phyloP scores from a whole-genome alignment of 495 filamentous ascomycete genomes.

The Polyplosphaeria fusca region DNA sequence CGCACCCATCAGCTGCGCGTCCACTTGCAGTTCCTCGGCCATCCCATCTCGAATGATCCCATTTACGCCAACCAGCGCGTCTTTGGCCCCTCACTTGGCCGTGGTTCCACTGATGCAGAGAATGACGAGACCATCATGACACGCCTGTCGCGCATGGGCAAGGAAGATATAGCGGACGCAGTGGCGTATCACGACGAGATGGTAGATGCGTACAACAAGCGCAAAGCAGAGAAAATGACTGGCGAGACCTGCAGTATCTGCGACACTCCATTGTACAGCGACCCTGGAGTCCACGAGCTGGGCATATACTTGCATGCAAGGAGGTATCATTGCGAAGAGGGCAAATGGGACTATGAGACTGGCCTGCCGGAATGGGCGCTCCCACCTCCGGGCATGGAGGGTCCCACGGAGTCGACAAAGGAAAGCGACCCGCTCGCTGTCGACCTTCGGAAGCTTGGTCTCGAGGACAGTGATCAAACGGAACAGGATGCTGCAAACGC shows the following conservation, averaged over 20 bases:
- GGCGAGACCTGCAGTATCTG: conserved; percentile 78
- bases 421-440: conserved; percentile 40
- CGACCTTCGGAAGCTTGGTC: conserved; percentile 36
- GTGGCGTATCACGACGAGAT: conserved; percentile 93
- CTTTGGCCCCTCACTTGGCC: conserved; percentile 76
- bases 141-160: conserved; percentile 83
- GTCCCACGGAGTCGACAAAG: conserved; percentile 36
- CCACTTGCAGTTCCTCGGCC: conserved; percentile 88
- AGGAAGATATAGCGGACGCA: conserved; percentile 82
- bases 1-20: conserved; percentile 94
- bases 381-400: conserved; percentile 56
- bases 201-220: conserved; percentile 78
- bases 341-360: conserved; percentile 83
- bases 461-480: conserved; percentile 11
- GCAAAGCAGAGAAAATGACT: conserved; percentile 87
- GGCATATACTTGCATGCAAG: conserved; percentile 91
- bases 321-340: conserved; percentile 76
- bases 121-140: conserved; percentile 87
- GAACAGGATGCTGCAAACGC: background rate
- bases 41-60: conserved; percentile 94
- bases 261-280: conserved; percentile 83
- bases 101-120: conserved; percentile 62
- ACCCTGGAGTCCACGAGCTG: conserved; percentile 84
- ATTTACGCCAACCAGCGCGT: conserved; percentile 94
- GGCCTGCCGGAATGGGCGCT: conserved; percentile 81